These are phyloP conservation scores for Boletus pseudopeckii DNA, from an alignment of 768 basidiomycete genomes.

Conservation along the genomic window DNA sequence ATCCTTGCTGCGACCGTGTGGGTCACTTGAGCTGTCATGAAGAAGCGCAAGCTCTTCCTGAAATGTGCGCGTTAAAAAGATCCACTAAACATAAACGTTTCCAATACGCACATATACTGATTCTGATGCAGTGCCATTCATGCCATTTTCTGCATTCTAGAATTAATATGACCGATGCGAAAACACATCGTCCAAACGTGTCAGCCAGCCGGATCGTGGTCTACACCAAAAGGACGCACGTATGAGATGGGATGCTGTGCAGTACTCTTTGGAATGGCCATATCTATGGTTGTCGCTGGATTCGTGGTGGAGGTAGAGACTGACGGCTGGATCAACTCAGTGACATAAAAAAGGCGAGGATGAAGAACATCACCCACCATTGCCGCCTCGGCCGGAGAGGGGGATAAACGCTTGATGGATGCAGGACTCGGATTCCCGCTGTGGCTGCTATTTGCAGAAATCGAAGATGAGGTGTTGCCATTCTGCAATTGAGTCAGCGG, in stretches of 20 bases:
- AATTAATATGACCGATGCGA: background rate
- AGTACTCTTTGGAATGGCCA: slow-evolving; percentile 14
- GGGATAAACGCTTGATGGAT: slow-evolving; percentile 6
- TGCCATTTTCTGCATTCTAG: slow-evolving; percentile 11
- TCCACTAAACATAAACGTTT: background rate
- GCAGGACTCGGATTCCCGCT: slow-evolving; percentile 2
- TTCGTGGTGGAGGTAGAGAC: slow-evolving; percentile 2
- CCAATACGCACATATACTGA: slow-evolving; percentile 22
- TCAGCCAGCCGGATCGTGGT: background rate
- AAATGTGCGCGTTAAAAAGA: background rate
- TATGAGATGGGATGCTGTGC: background rate
- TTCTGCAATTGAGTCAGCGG: slow-evolving; percentile 19
- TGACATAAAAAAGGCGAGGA: slow-evolving; percentile 1
- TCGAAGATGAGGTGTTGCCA: slow-evolving; percentile 12
- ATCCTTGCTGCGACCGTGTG: slow-evolving; percentile 27
- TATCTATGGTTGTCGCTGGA: slow-evolving; percentile 1
- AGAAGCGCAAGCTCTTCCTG: slow-evolving; percentile 34
- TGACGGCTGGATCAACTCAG: slow-evolving; percentile 13
- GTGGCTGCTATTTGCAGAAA: slow-evolving; percentile 3
- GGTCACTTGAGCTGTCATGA: slow-evolving; percentile 20
- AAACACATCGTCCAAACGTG: background rate
- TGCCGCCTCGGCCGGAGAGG: slow-evolving; percentile 6
- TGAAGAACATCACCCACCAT: slow-evolving; percentile 15
- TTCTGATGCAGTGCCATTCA: no score
- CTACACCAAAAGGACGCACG: slow-evolving; percentile 10